These are phyloP conservation scores for Penicillium sp. DNA, from an alignment of 2,329 filamentous ascomycete species.

Conservation along the genomic window DNA sequence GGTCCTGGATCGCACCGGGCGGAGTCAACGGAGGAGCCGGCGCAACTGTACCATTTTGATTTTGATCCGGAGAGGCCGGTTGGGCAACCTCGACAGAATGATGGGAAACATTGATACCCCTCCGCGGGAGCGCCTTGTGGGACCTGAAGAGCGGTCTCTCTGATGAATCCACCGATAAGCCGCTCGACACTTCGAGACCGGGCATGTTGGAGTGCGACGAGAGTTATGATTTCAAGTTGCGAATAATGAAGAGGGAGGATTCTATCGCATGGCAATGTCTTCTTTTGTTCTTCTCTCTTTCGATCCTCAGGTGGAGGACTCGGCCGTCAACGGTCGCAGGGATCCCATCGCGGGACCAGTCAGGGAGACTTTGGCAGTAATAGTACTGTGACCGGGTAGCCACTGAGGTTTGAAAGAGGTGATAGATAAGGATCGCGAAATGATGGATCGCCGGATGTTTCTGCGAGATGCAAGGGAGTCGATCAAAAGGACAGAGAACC, in stretches of 20 bases:
- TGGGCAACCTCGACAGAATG: conserved; percentile 22
- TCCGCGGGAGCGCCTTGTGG: conserved; percentile 47
- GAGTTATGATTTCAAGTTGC: not conserved
- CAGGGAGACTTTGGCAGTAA: not conserved
- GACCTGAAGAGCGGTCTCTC: conserved; percentile 41
- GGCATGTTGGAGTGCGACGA: conserved; percentile 29
- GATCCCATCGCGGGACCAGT: conserved; percentile 16
- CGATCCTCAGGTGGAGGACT: not conserved
- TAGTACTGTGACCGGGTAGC: not conserved
- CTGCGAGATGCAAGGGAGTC: conserved; percentile 20
- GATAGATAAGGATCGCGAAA: conserved; percentile 12
- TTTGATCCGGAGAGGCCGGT: conserved; percentile 27
- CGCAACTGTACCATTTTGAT: conserved; percentile 26
- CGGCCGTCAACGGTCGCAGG: conserved; percentile 8
- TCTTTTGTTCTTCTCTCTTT: not conserved
- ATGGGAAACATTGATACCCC: conserved; percentile 32
- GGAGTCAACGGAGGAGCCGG: conserved; percentile 45
- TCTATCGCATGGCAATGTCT: not conserved
- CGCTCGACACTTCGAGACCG: conserved; percentile 30
- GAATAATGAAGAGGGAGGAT: conserved; percentile 3
- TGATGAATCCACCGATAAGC: conserved; percentile 32
- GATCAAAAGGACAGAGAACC: not conserved
- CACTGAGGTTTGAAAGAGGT: not conserved
- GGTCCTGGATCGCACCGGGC: conserved; percentile 34
- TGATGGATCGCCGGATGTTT: conserved; percentile 14